Conservation (phyloP, 345 rosid genomes). For the Syzygium aromaticum region DNA sequence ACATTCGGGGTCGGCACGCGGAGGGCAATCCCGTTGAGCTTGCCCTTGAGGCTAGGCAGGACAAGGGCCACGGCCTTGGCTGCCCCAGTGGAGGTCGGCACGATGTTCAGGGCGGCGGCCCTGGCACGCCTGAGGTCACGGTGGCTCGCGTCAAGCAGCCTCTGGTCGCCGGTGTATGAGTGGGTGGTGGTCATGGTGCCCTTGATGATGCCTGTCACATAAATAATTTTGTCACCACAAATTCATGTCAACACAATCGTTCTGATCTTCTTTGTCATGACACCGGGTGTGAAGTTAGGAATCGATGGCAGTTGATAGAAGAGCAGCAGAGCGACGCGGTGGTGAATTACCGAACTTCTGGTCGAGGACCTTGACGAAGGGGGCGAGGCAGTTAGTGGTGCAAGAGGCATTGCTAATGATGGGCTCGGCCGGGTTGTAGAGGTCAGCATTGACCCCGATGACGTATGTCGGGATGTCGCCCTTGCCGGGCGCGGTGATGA, state of each 20-base stretch:
- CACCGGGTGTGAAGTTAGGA: not conserved
- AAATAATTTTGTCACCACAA: not conserved
- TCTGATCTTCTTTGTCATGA: not conserved
- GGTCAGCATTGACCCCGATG: conserved; percentile 88
- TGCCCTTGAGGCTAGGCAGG: conserved; percentile 84
- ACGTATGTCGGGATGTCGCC: conserved; percentile 98
- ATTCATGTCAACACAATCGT: not conserved
- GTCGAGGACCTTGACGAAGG: conserved; percentile 98
- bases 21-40: conserved; percentile 88
- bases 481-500: conserved; percentile 95
- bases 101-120: conserved; percentile 94
- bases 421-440: conserved; percentile 57
- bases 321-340: not conserved
- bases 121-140: conserved; percentile 96
- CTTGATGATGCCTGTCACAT: conserved; percentile 70
- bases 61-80: conserved; percentile 97
- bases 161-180: conserved; percentile 97
- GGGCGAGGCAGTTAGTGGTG: conserved; percentile 99
- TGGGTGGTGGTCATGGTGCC: conserved; percentile 99
- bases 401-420: conserved; percentile 98
- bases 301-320: not conserved
- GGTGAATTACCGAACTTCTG: conserved; percentile 70
- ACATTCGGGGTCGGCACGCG: conserved; percentile 98
- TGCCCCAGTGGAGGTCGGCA: conserved; percentile 93
- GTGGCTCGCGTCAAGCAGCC: conserved; percentile 89